Evolutionary conservation across 257 asterid species (phyloP).

Genomic region (Lithospermum erythrorhizon): DNA sequence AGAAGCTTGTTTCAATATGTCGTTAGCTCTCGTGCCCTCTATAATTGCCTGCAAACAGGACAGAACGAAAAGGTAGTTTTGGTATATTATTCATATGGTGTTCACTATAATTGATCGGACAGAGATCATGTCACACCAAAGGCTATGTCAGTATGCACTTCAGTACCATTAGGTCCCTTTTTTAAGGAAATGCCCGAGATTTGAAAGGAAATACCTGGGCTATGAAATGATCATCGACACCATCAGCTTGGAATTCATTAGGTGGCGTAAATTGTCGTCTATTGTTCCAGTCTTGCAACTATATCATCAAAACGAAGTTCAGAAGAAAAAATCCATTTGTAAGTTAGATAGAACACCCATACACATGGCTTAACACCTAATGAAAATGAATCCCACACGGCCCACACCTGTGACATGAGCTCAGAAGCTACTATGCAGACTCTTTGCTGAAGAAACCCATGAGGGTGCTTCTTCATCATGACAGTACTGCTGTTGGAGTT

Average conservation of each 20-base stretch:
- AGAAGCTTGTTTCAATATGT: conserved; percentile 85
- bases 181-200: not conserved
- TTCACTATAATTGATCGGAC: conserved; percentile 70
- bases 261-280: conserved; percentile 84
- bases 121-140: conserved; percentile 16
- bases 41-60: conserved; percentile 29
- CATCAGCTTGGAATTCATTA: conserved; percentile 90
- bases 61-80: not conserved
- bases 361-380: not conserved
- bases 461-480: conserved; percentile 61
- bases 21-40: conserved; percentile 74
- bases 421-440: conserved; percentile 83
- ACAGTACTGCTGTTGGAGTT: conserved; percentile 30
- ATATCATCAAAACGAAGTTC: conserved; percentile 11
- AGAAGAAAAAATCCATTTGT: not conserved
- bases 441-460: conserved; percentile 80
- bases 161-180: no score
- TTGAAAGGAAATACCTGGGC: conserved; percentile 43
- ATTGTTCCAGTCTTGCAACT: conserved; percentile 99
- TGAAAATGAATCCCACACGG: conserved; percentile 28
- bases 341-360: not conserved
- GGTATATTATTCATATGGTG: conserved; percentile 34
- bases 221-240: conserved; percentile 70
- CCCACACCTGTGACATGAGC: conserved; percentile 93
- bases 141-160: not conserved